Percentiles rank a stretch among this genome's conserved stretches.
phyloP scores from a whole-genome alignment of 2,329 filamentous ascomycete genomes.

The Acephala macrosclerotiorum region DNA sequence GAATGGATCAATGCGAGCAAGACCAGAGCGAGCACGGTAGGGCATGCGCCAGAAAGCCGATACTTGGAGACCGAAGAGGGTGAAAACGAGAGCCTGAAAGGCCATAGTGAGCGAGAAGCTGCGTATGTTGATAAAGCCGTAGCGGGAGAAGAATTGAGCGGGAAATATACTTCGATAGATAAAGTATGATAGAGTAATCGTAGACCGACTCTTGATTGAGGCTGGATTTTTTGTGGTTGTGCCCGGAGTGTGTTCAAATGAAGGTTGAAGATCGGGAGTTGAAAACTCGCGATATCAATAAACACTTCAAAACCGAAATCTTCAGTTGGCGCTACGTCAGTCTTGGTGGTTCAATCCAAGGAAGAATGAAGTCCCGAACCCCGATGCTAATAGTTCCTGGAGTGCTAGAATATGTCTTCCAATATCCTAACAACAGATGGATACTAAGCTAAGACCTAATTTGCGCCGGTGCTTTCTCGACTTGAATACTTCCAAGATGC shows the following conservation, averaged over 20 bases:
- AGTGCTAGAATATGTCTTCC: not conserved
- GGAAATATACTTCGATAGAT: too few species aligned
- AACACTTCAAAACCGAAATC: too few species aligned
- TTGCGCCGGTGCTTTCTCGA: not conserved
- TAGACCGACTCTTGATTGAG: too few species aligned
- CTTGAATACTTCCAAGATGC: not conserved
- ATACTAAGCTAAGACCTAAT: not conserved
- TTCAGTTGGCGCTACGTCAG: not conserved
- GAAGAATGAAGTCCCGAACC: too few species aligned
- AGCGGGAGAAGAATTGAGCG: too few species aligned
- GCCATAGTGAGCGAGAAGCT: not conserved
- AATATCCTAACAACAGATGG: not conserved
- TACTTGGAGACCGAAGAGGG: slow-evolving; percentile 10
- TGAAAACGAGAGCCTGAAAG: not conserved
- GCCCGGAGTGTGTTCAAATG: too few species aligned
- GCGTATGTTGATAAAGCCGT: too few species aligned
- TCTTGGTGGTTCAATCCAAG: too few species aligned
- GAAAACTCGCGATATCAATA: too few species aligned
- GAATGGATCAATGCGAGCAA: slow-evolving; percentile 81
- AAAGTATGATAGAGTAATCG: too few species aligned
- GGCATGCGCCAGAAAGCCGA: slow-evolving; percentile 89
- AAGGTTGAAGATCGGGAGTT: too few species aligned
- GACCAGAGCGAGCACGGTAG: slow-evolving; percentile 73
- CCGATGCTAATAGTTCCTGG: not conserved
- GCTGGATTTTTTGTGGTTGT: too few species aligned